These are phyloP conservation scores for Claviceps fusiformis DNA, from an alignment of 2,329 filamentous ascomycete genomes.

Conservation along the genomic window DNA sequence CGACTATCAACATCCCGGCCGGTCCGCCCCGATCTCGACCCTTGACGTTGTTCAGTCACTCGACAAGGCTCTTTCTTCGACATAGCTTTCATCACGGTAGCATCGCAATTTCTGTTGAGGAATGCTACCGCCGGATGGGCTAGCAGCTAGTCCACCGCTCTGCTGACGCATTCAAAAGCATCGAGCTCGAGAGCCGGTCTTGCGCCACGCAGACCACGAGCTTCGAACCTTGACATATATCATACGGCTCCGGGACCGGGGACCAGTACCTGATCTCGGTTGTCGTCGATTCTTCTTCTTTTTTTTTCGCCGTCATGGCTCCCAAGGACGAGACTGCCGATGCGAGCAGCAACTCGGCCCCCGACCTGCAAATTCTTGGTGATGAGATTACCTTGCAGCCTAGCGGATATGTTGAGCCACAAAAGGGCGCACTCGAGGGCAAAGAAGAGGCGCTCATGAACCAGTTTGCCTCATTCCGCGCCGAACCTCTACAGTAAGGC, in stretches of 20 bases:
- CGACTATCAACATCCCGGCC: not conserved
- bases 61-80: not conserved
- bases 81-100: not conserved
- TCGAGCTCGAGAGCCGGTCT: not conserved
- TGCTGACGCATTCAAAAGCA: not conserved
- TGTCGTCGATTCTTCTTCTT: not conserved
- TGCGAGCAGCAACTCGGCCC: conserved; percentile 35
- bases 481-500: conserved; percentile 45
- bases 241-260: not conserved
- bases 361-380: conserved; percentile 66
- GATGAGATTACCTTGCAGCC: conserved; percentile 64
- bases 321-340: conserved; percentile 17
- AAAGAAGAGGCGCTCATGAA: conserved; percentile 61
- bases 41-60: not conserved
- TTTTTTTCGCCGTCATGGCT: conserved; percentile 14
- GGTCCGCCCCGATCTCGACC: not conserved
- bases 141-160: not conserved
- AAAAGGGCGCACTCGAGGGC: conserved; percentile 29
- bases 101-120: not conserved
- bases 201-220: not conserved
- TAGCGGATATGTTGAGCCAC: conserved; percentile 48
- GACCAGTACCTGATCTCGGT: not conserved
- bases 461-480: conserved; percentile 76
- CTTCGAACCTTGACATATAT: not conserved
- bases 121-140: conserved; percentile 1